These are phyloP conservation scores for Conticribra guillardii DNA, from an alignment of 108 stramenopile species.

Conservation along the genomic window DNA sequence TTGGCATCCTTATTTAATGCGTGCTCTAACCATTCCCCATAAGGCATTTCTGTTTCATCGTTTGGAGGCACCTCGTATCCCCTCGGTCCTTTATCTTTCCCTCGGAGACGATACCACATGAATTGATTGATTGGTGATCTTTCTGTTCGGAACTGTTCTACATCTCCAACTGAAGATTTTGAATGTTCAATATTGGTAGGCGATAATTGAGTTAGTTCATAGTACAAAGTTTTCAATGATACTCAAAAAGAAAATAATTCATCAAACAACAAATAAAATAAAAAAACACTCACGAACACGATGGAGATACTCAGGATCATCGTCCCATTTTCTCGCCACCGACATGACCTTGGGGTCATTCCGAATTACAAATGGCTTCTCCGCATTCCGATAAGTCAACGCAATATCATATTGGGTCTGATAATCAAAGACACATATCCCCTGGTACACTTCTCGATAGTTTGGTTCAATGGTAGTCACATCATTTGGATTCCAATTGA, in stretches of 20 bases:
- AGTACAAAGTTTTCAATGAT: too few relatives aligned
- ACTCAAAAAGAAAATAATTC: too few relatives aligned
- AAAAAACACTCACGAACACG: conserved; percentile 33
- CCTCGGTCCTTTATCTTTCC: neutral
- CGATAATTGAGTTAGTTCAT: conserved; percentile 60
- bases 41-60: conserved; percentile 55
- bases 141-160: conserved; percentile 36
- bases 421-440: conserved; percentile 46
- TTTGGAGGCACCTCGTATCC: conserved; percentile 54
- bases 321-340: conserved; percentile 60
- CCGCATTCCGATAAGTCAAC: conserved; percentile 56
- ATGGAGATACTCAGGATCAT: conserved; percentile 57
- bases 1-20: conserved; percentile 43
- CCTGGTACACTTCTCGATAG: conserved; percentile 35
- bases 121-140: conserved; percentile 60
- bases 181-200: too few relatives aligned
- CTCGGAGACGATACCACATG: conserved; percentile 69
- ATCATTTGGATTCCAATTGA: conserved; percentile 42
- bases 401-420: conserved; percentile 40
- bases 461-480: conserved; percentile 13
- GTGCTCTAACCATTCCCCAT: conserved; percentile 70
- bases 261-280: too few relatives aligned
- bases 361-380: conserved; percentile 81
- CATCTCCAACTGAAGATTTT: conserved; percentile 34
- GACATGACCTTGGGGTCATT: conserved; percentile 68